Evolutionary conservation across 202 grass and related monocot genomes (phyloP), one percentile per base, ranked within the genome.

Genomic region (Saccharum hybrid): DNA sequence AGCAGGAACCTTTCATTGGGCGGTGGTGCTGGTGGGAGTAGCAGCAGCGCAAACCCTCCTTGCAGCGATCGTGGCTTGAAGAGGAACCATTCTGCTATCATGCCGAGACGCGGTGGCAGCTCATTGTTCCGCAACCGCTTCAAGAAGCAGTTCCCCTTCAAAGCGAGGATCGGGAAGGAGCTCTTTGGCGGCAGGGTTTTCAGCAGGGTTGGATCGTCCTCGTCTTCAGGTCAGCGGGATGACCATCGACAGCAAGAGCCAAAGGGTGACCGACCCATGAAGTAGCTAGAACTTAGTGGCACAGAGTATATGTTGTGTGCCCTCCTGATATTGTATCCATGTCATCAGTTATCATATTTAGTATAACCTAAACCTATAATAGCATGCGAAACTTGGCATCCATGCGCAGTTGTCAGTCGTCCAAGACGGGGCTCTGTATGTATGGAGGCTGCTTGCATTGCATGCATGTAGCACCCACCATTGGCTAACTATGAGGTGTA

Each of bases 61-160:
- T 57, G 64, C 72, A 86, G 6, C 2, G 83, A 88, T 36, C 67
- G 71, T 7, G 82, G 28, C 63, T 39, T 83, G 68, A 92, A 85
- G 85, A 87, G 85, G 81, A 94, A 86, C 63, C 85, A 90, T 6
- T 88, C 90, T 19, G 79, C 84, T 2, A 69, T 82, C 1, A 33
- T 75, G 22, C 67, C 88, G 0, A 80, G 81, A 22, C 82, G n/a
- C 23, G 62, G 68, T 0, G 51, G 80, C 0, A 9, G 72, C 54
- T 76, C 90, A 7, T 11, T 84, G 38, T 82, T 90, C 57, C 90
- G 79, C 66, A 90, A 89, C 81, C 87, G 78, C 64, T 90, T 92
- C 62, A 99, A 89, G 90, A 94, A 86, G 82, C 91, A 83, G 66
- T 96, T 99, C 74, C 75, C 89, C n/a, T 96, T 91, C 77, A 99